Evolutionary conservation across 169 alveolate genomes (phyloP), one percentile per base, ranked within the genome.

Genomic region (Fabrea salina): DNA sequence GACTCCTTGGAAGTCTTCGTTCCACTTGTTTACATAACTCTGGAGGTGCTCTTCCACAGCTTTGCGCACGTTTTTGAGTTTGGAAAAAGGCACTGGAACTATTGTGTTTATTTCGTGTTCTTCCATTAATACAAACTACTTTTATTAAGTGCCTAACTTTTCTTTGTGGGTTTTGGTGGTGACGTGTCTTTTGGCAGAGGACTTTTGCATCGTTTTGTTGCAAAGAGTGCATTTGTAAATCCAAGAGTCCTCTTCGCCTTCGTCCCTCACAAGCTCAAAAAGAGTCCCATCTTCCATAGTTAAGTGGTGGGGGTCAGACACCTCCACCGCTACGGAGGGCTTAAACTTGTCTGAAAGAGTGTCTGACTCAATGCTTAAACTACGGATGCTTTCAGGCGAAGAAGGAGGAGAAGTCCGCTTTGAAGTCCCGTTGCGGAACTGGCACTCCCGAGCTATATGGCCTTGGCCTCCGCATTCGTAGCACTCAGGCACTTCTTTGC

Each of bases 371-470:
- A 70, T 70, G 16, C 75, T 32, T 40, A 39, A 51, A 3, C 57
- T 39, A 19, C 57, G 41, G 30, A 33, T 37, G 19, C 54, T 64
- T 64, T 56, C 0, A 19, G 75, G 75, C 16, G 54, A 32, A 13
- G 57, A 16, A 37, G 57, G 16, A 19, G 75, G 75, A 41, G 75
- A 64, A 19, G 30, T 32, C 41, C 75, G 19, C 43, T 70, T 70
- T 3, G 43, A 19, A 7, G 51, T 25, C 19, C 33, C 74, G 22
- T 41, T 44, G 19, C 53, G 25, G 6, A 68, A 50, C 16, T 66
- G 80, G 77, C 85, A 79, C 27, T 67, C 82, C 35, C 82, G 37
- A 16, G 85, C 85, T 11, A 79, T 74, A 68, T 79, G 85, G 11
- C 82, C 85, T 32, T 39, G 43, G 30, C 75, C 50, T 39, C 83